These are phyloP conservation scores for Nannizziopsis arthrosporioides DNA, from an alignment of 2,329 filamentous ascomycete genomes.

Conservation along the genomic window DNA sequence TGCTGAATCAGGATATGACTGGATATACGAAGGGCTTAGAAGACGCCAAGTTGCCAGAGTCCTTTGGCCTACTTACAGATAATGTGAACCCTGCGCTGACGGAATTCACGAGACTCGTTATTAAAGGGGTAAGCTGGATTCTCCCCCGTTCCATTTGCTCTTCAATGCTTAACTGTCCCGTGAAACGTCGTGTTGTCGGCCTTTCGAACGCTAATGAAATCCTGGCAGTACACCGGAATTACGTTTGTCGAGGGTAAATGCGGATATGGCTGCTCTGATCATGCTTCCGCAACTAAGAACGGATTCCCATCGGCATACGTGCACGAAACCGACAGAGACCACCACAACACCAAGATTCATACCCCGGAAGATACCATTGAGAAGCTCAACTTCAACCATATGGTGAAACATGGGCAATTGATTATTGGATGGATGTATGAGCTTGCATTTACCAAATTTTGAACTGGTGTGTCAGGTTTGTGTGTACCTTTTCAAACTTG, in stretches of 20 bases:
- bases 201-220: neutral
- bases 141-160: neutral
- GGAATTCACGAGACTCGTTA: conserved; percentile 9
- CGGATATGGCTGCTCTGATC: conserved; percentile 10
- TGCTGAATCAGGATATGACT: conserved; percentile 10
- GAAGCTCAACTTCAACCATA: conserved; percentile 10
- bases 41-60: conserved; percentile 2
- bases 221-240: conserved; percentile 9
- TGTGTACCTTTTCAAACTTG: too few species aligned
- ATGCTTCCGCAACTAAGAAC: conserved; percentile 7
- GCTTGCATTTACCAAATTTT: conserved; percentile 8
- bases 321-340: conserved; percentile 2
- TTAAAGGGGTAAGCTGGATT: conserved; percentile 6
- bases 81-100: conserved; percentile 4
- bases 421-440: conserved; percentile 10
- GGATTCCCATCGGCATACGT: conserved; percentile 11
- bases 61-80: conserved; percentile 9
- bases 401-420: conserved; percentile 7
- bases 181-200: neutral
- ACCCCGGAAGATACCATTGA: conserved; percentile 9
- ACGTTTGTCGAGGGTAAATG: conserved; percentile 5
- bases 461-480: neutral
- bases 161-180: neutral
- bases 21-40: conserved; percentile 7
- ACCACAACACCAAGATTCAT: conserved; percentile 10